Evolutionary conservation across 2,329 filamentous ascomycete species (phyloP), one percentile per base, ranked within the genome.

Genomic region (Pseudogymnoascus sp.): DNA sequence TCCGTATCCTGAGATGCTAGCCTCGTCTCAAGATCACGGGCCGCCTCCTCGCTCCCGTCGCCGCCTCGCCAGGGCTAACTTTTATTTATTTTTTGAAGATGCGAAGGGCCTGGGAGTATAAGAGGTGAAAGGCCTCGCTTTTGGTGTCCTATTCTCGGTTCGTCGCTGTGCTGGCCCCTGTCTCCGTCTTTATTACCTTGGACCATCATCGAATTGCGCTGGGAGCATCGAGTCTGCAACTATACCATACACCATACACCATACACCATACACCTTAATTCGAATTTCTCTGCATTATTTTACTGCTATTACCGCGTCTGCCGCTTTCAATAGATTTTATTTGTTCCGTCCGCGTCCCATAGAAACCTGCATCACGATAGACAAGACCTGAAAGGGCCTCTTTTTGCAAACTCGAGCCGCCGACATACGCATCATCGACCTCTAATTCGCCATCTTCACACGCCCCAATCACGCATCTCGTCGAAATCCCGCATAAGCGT

Each of bases 11-110:
- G 48, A 55, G 48, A 55, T 55, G 48, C 48, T 55, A 55, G 48
- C 48, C 48, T 55, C 48, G 48, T 55, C 48, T 55, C 48, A 55
- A 33, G 29, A 55, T 55, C 48, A 55, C 48, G 48, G 29, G 48
- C 48, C 48, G 48, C 48, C 48, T 55, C 48, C 48, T 55, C 48
- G 48, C 48, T 55, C 48, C 48, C 48, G 48, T 55, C 48, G 48
- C 48, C 48, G 48, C 48, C 29, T 55, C 48, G 48, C 29, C 29
- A 29, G 48, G 29, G 15, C 48, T 3, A 33, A 55, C 15, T 39
- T 39, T 13, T 33, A 33, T 33, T 33, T 33, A 31, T 21, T 21
- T 55, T 55, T 35, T 55, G 48, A 33, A 55, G 29, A 55, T 29
- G 48, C 48, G 48, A 55, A 21, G 21, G 29, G 15, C 29, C n/a